Evolutionary conservation across 805 yeast species (phyloP), one percentile per base, ranked within the genome.

Genomic region (Saturnispora besseyi): DNA sequence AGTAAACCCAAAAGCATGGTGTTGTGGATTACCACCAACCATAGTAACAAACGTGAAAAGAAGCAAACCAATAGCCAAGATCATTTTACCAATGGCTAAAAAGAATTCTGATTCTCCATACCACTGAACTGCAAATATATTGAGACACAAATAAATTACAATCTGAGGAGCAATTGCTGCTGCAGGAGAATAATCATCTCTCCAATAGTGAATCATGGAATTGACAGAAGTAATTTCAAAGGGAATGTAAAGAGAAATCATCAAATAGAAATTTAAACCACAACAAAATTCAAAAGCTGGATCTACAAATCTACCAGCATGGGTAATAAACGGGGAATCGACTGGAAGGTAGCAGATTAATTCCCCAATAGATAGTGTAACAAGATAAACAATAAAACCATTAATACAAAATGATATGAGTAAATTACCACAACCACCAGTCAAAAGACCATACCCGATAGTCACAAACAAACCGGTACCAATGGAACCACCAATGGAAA

Each of bases 71-170:
- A 82, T 62, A 12, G 90, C 88, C 44, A 87, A 70, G 5, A 86
- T 54, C 50, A 87, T 77, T 60, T 87, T 87, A 45, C 86, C 83
- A 29, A 86, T 70, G 1, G 90, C 78, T 21, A 87, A 67, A 82
- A 84, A 81, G 60, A 87, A 88, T 64, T 87, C 96, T 24, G 81
- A 72, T 62, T 87, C 96, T 31, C 96, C 96, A 58, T 83, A 87
- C 53, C 76, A 74, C 40, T 71, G 71, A 26, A 87, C 95, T 0
- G 91, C 89, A 59, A 84, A 80, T 9, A 85, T 61, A 53, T 87
- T 84, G 52, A 87, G 77, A 29, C 76, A 26, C 26, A 83, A 68
- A 59, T 86, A 84, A 18, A 86, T 61, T 2, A 74, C 78, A 21
- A 82, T 72, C 62, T 84, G 90, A 2, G 87, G 73, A 0, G 76